phyloP scores from a whole-genome alignment of 768 basidiomycete genomes.

The Nidularia pulvinata region DNA sequence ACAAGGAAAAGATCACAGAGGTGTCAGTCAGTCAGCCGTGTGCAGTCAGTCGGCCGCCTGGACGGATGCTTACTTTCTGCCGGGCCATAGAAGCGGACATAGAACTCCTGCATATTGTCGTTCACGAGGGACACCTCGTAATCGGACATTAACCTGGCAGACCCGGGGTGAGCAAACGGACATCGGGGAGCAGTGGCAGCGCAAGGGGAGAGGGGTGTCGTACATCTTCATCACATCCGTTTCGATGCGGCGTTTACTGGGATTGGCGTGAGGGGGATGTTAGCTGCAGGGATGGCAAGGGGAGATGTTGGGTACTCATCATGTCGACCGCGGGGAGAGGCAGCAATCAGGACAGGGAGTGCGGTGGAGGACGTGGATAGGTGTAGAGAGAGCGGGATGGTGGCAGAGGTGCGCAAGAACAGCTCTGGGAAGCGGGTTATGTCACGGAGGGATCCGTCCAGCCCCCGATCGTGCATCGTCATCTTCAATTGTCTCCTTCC shows the following conservation, averaged over 20 bases:
- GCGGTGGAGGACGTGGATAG: not conserved
- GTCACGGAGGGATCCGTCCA: no score
- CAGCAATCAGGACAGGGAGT: not conserved
- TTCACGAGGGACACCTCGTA: constrained; percentile 98
- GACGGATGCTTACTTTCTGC: constrained; percentile 73
- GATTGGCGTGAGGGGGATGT: constrained; percentile 58
- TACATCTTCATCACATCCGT: constrained; percentile 99
- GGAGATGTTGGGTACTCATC: constrained; percentile 47
- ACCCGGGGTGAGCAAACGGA: constrained; percentile 6
- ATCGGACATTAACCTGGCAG: constrained; percentile 91
- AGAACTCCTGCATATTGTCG: constrained; percentile 99
- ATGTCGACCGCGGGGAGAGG: constrained; percentile 28
- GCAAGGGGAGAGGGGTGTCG: constrained; percentile 15
- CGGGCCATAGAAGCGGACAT: constrained; percentile 94
- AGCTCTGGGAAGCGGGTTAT: no score
- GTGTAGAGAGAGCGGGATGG: not conserved
- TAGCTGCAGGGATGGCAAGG: not conserved
- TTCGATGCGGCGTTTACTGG: constrained; percentile 92
- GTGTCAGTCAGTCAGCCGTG: not conserved
- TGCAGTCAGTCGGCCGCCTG: not conserved
- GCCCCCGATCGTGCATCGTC: no score
- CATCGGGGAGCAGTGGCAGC: not conserved
- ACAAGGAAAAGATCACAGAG: no score
- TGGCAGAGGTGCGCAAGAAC: no score
- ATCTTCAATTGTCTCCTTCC: no score